A percentile compares a stretch with the other conserved stretches of the same genome.
phyloP scores from a whole-genome alignment of 2,329 filamentous ascomycete species.

The Colletotrichum australisinense region DNA sequence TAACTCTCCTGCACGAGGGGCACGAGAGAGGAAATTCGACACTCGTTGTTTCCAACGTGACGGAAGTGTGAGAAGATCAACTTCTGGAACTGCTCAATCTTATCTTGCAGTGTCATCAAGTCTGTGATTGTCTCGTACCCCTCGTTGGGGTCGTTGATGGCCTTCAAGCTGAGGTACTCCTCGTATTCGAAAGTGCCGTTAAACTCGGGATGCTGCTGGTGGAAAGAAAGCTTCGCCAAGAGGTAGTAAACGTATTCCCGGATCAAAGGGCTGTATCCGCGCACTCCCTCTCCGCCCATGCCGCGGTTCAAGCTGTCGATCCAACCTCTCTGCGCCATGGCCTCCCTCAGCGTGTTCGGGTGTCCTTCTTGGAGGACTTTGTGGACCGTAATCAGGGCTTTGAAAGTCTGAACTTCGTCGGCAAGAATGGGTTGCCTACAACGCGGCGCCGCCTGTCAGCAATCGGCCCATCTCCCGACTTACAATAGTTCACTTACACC shows the following conservation, averaged over 20 bases:
- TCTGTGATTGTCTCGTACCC: conserved; percentile 97
- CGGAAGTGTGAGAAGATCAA: conserved; percentile 98
- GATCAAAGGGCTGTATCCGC: conserved; percentile 92
- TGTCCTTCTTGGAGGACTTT: conserved; percentile 98
- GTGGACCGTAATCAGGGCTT: conserved; percentile 96
- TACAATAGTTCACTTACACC: conserved; percentile 73
- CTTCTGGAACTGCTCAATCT: conserved; percentile 99
- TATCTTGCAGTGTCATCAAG: conserved; percentile 95
- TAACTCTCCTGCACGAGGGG: conserved; percentile 97
- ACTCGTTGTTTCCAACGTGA: conserved; percentile 92
- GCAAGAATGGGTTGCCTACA: conserved; percentile 93
- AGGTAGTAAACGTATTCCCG: conserved; percentile 97
- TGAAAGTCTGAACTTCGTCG: conserved; percentile 99
- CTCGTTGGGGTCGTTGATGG: conserved; percentile 98
- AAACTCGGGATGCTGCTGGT: conserved; percentile 96
- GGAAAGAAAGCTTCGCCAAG: conserved; percentile 94
- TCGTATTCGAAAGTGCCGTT: conserved; percentile 99
- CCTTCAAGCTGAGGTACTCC: conserved; percentile 97
- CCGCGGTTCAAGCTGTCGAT: conserved; percentile 92
- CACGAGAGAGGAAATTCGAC: conserved; percentile 92
- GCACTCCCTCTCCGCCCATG: conserved; percentile 83
- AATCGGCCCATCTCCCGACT: neutral
- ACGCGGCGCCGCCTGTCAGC: neutral
- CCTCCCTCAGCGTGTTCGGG: conserved; percentile 86
- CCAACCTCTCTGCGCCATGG: conserved; percentile 89